Evolutionary conservation across 2,329 filamentous ascomycete species (phyloP).

Genomic region (Metarhizium sp.): DNA sequence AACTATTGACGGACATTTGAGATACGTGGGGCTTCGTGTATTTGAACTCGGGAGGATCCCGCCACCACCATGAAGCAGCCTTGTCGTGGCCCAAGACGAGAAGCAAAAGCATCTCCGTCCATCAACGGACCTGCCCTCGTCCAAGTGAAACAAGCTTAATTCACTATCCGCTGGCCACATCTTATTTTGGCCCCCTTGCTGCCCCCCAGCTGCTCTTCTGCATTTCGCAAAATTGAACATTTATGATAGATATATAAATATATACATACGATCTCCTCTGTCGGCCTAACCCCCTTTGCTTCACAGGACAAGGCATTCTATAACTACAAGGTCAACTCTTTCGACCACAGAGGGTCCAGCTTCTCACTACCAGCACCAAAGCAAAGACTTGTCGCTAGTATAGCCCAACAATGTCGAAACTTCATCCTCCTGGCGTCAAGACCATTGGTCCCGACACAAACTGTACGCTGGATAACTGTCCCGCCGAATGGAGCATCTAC

Average conservation of each 20-base stretch:
- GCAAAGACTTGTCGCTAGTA: not conserved
- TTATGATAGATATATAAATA: not conserved
- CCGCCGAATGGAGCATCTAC: conserved; percentile 38
- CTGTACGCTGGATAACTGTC: conserved; percentile 39
- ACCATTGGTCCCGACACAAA: conserved; percentile 34
- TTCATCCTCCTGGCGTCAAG: conserved; percentile 11
- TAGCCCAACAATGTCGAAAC: conserved; percentile 2
- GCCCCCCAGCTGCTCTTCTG: not conserved
- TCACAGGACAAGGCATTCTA: not conserved
- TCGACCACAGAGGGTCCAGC: not conserved
- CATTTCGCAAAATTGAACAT: not conserved
- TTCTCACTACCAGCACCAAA: not conserved
- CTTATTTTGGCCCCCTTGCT: not conserved
- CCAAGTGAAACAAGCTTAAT: not conserved
- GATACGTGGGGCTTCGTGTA: not conserved
- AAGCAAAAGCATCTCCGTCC: not conserved
- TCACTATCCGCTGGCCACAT: not conserved
- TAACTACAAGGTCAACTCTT: too few species aligned
- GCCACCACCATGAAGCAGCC: not conserved
- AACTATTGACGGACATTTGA: not conserved
- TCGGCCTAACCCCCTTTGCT: not conserved
- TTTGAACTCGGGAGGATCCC: not conserved
- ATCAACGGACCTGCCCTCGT: not conserved
- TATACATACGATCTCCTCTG: not conserved
- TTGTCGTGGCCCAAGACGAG: not conserved